Evolutionary conservation across 208 protist genomes (phyloP), one percentile per base, ranked within the genome.

Genomic region (Trypanosoma lewisi): DNA sequence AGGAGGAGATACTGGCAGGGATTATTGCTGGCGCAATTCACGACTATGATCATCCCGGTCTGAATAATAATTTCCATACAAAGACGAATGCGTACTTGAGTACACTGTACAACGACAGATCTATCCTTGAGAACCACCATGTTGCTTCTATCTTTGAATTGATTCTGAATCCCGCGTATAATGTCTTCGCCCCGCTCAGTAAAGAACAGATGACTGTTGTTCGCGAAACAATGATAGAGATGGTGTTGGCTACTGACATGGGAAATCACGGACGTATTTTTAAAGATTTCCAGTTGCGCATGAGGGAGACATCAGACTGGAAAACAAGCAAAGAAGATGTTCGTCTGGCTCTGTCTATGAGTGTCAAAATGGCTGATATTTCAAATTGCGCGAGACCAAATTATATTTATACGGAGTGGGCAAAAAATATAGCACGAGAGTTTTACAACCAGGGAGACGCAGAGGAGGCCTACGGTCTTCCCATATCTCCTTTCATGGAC

Each of bases 31-130:
- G 87, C 17, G 75, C 95, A 21, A 84, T 98, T 50, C 97, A 99
- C 79, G 98, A 99, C 84, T 91, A 96, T 69, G 95, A 98, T 62
- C 98, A 99, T 73, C 95, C 96, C 0, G 98, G 97, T 27, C 62
- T 98, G 28, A 98, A 98, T 78, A 98, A 98, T 76, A 94, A 91
- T 67, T 99, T 98, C 70, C 89, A 97, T 69, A 78, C 95, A n/a
- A 92, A 91, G 60, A 96, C 94, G 7, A 73, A 86, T 55, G 78
- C 92, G 8, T 86, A 89, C 58, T 74, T 98, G 28, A 95, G 96
- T 34, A 85, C 88, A n/a, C 73, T 96, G 7, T 97, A 97, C 78
- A 97, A 97, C 73, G 93, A 97, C 66, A 72, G 83, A 28, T 93
- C 88, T 21, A 96, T 98, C 25, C 73, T 98, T 41, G 97, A 98